phyloP scores from a whole-genome alignment of 306 rosid genomes.

The Sphenostylis stenocarpa region DNA sequence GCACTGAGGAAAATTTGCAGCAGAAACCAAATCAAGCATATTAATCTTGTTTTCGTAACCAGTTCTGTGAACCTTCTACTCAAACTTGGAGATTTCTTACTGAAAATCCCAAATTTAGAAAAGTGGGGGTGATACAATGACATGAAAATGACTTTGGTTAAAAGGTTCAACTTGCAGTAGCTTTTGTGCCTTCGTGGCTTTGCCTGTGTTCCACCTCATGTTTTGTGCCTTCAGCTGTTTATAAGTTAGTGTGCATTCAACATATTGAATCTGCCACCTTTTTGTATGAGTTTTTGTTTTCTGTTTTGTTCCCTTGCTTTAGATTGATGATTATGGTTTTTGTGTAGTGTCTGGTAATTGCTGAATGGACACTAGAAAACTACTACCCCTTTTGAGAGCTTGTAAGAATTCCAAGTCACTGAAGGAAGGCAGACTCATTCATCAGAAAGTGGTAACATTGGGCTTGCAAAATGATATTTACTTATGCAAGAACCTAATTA shows the following conservation, averaged over 20 bases:
- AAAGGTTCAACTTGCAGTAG: not conserved
- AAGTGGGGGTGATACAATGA: not conserved
- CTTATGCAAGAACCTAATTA: constrained; percentile 57
- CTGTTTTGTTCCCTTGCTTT: constrained; percentile 7
- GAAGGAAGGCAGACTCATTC: constrained; percentile 60
- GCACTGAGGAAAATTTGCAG: too few species aligned
- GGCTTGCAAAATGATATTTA: constrained; percentile 54
- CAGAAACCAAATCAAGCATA: too few species aligned
- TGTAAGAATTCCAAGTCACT: constrained; percentile 49
- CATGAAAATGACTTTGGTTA: not conserved
- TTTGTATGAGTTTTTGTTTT: not conserved
- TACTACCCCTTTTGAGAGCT: constrained; percentile 51
- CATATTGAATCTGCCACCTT: not conserved
- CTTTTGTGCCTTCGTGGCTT: not conserved
- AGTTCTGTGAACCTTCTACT: too few species aligned
- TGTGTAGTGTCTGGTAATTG: not conserved
- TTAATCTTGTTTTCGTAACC: too few species aligned
- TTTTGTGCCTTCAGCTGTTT: not conserved
- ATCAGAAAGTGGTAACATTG: constrained; percentile 59
- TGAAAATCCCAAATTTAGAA: too few species aligned
- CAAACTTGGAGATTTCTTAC: too few species aligned
- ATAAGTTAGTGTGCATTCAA: constrained; percentile 9
- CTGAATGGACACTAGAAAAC: constrained; percentile 54
- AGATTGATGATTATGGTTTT: constrained; percentile 6
- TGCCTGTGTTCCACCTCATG: not conserved